These are phyloP conservation scores for Rhodotorula sp. DNA, from an alignment of 1,284 basidiomycete genomes.

Conservation along the genomic window DNA sequence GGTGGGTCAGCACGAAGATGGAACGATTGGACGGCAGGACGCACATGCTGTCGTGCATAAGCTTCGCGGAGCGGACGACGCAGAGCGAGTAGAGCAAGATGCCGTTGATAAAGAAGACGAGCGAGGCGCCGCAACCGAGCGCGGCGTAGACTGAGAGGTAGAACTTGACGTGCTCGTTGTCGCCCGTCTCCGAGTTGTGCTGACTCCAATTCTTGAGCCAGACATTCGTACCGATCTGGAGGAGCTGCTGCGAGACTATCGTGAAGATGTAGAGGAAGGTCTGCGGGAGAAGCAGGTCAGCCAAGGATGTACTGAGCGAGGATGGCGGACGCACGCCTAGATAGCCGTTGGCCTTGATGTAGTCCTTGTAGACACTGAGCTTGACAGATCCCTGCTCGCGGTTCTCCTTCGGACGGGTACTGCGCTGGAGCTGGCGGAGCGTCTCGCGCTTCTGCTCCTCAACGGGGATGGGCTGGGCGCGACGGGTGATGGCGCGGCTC, in stretches of 20 bases:
- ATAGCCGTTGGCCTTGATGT: conserved; percentile 76
- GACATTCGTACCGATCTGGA: conserved; percentile 62
- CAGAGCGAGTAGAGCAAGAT: conserved; percentile 74
- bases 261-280: conserved; percentile 65
- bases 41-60: conserved; percentile 65
- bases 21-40: conserved; percentile 69
- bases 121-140: conserved; percentile 19
- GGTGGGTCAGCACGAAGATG: conserved; percentile 77
- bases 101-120: conserved; percentile 42
- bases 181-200: conserved; percentile 65
- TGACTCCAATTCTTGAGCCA: conserved; percentile 78
- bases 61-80: conserved; percentile 70
- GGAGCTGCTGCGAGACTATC: conserved; percentile 57
- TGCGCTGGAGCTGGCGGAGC: conserved; percentile 46
- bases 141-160: conserved; percentile 43
- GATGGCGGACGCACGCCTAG: conserved; percentile 58
- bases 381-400: conserved; percentile 82
- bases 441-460: conserved; percentile 40
- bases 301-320: not conserved
- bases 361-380: conserved; percentile 70
- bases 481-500: conserved; percentile 26
- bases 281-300: not conserved
- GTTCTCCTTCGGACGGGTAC: conserved; percentile 62
- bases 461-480: conserved; percentile 35
- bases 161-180: conserved; percentile 56